These are phyloP conservation scores for Hemerocallis citrina DNA, from an alignment of 106 monocot genomes.

Conservation along the genomic window DNA sequence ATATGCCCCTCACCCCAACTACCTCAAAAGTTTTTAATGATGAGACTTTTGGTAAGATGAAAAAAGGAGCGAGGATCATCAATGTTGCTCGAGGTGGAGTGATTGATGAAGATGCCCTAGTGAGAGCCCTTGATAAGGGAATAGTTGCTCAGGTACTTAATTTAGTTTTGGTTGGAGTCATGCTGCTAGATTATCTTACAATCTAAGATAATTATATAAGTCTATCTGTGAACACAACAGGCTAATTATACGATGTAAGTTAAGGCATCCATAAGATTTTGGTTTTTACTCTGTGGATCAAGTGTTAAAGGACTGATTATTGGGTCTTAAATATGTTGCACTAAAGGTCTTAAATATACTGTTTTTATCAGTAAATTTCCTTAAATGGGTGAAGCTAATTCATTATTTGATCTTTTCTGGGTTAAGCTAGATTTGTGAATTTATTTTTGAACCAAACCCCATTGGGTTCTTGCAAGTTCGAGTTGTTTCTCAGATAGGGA, in stretches of 20 bases:
- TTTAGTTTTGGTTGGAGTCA: background rate
- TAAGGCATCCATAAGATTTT: too few relatives aligned
- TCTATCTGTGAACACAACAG: background rate
- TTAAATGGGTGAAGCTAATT: too few relatives aligned
- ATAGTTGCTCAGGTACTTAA: slow-evolving; percentile 70
- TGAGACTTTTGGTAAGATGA: slow-evolving; percentile 59
- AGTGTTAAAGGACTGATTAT: too few relatives aligned
- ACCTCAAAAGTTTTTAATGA: slow-evolving; percentile 82
- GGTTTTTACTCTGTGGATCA: too few relatives aligned
- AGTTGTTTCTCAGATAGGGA: too few relatives aligned
- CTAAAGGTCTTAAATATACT: background rate
- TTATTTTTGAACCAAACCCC: too few relatives aligned
- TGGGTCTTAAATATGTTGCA: background rate
- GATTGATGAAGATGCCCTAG: slow-evolving; percentile 79
- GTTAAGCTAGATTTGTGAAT: too few relatives aligned
- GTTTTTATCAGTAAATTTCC: background rate
- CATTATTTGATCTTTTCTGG: too few relatives aligned
- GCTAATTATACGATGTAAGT: too few relatives aligned
- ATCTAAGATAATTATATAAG: too few relatives aligned
- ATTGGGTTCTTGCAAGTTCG: too few relatives aligned
- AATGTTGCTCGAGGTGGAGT: slow-evolving; percentile 95
- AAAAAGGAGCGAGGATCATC: slow-evolving; percentile 73
- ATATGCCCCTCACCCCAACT: slow-evolving; percentile 78
- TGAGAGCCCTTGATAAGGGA: slow-evolving; percentile 81
- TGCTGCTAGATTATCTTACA: background rate